Conservation (phyloP, 2,329 filamentous ascomycete species). For the Alternaria infectoria region DNA sequence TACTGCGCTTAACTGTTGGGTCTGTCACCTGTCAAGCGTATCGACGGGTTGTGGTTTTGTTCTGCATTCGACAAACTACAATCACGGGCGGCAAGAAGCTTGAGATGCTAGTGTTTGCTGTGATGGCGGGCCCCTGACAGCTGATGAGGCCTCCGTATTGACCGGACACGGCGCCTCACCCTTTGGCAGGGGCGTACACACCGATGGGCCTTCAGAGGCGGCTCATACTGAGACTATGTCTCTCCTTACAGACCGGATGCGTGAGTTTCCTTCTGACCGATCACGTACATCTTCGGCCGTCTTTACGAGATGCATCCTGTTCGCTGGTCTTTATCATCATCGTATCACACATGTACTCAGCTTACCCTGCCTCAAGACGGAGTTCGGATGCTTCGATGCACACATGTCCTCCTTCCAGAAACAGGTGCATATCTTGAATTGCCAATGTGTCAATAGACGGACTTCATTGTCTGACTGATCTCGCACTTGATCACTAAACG, state of each 20-base stretch:
- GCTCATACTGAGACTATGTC: background rate
- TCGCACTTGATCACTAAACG: background rate
- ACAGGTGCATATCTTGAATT: background rate
- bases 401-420: background rate
- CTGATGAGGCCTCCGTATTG: background rate
- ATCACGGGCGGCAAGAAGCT: background rate
- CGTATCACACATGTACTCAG: background rate
- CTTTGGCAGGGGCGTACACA: background rate
- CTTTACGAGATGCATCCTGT: background rate
- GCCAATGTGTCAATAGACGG: background rate
- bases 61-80: background rate
- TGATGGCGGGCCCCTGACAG: background rate
- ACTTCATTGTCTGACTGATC: background rate
- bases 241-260: background rate
- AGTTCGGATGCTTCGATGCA: background rate
- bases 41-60: background rate
- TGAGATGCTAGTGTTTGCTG: background rate
- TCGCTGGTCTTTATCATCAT: background rate
- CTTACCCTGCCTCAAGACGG: background rate
- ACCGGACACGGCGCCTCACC: background rate
- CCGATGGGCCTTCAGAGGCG: background rate
- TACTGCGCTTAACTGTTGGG: conserved; percentile 1
- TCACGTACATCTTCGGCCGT: background rate
- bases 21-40: background rate
- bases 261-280: background rate